phyloP scores from a whole-genome alignment of 148 eudicot species.

The Rhododendron ferrugineum region DNA sequence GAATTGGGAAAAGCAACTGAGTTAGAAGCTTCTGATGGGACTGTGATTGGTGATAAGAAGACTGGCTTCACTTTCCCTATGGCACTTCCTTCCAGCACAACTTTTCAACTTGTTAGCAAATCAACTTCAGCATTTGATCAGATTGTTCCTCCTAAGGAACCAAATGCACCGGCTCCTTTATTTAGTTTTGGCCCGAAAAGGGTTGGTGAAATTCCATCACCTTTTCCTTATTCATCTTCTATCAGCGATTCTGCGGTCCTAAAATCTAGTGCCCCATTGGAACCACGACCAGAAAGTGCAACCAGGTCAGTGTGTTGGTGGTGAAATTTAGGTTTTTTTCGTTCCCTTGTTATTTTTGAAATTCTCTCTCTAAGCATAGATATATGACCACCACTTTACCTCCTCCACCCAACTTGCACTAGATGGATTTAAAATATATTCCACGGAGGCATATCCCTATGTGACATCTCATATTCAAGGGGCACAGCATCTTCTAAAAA shows the following conservation, averaged over 20 bases:
- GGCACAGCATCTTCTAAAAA: background rate
- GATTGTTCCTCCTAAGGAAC: constrained; percentile 21
- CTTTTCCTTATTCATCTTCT: constrained; percentile 23
- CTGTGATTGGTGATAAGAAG: constrained; percentile 20
- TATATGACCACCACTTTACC: background rate
- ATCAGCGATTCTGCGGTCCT: constrained; percentile 19
- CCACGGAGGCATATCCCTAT: background rate
- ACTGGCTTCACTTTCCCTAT: constrained; percentile 17
- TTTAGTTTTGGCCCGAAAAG: constrained; percentile 22
- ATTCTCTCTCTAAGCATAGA: background rate
- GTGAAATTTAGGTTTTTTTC: background rate
- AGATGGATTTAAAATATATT: background rate
- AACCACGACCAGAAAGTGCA: constrained; percentile 24
- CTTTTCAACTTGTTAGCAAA: constrained; percentile 21
- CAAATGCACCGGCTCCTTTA: constrained; percentile 17
- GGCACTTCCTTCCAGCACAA: constrained; percentile 20
- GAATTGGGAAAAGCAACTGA: constrained; percentile 18
- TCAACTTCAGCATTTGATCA: constrained; percentile 20
- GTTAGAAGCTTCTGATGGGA: constrained; percentile 22
- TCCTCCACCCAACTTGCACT: background rate
- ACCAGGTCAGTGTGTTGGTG: constrained; percentile 41
- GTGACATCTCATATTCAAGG: background rate
- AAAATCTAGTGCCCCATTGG: constrained; percentile 8
- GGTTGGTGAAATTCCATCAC: constrained; percentile 30
- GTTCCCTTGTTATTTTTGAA: background rate